Base-by-base conservation (phyloP, 176 grass and related monocot species). In the Panicum miliaceum region DNA sequence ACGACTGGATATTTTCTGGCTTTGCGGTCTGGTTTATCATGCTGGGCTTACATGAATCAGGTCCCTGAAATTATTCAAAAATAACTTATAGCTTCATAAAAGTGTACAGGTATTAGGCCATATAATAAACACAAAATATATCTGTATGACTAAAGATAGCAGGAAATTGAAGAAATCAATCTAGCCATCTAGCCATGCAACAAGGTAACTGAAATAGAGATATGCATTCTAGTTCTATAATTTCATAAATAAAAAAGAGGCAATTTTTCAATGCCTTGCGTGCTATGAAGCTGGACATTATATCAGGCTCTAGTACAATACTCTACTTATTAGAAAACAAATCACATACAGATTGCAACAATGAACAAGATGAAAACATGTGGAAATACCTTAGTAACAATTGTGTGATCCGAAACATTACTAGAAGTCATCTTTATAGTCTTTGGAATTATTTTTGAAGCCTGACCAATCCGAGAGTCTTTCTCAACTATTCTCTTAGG, bases 61-160 rank as follows among this genome's bases (percentile, higher is more conserved):
- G 19, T n/a, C 67, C 90, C 90, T 95, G 86, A 86, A 88, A 89
- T 78, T 80, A 81, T 89, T 52, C 68, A 83, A 66, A 77, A 69
- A 40, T 71, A 58, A 0, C 43, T 40, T 88, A 73, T 81, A 79
- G 0, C 27, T 67, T 92, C 45, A 85, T 64, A 35, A 62, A 75
- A 29, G 6, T 58, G 58, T 81, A 76, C n/a, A 71, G 38, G 10
- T 52, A 67, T 20, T 25, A 11, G 46, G 27, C 62, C 12, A 78
- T 68, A 43, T 53, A 80, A 54, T 71, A 85, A 66, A 32, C 42
- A 22, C 18, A 71, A 72, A 79, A 71, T 27, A 41, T 25, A 69
- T 45, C 12, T 23, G 41, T 32, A 20, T 38, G 29, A 1, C 37
- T 53, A 74, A 65, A 66, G 37, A 60, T 56, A 75, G 12, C 18